Conservation (phyloP, 257 asterid genomes). For the Verbascum thapsus region DNA sequence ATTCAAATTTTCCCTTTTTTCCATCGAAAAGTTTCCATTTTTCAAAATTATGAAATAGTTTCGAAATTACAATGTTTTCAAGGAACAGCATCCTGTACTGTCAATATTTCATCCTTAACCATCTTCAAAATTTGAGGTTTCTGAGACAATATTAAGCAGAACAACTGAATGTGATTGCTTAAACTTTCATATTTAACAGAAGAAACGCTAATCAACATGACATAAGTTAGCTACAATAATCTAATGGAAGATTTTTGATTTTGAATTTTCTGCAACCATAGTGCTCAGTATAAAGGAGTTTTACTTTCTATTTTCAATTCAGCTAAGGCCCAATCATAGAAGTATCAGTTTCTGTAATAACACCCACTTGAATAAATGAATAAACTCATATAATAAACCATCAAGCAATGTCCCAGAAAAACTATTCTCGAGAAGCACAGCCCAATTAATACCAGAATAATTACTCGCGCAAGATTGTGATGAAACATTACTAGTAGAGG, state of each 20-base stretch:
- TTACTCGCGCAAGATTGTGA: too few species aligned
- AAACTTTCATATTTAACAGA: neutral
- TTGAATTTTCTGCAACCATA: too few species aligned
- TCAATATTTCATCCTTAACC: conserved; percentile 44
- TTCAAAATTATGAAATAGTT: too few species aligned
- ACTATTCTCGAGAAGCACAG: too few species aligned
- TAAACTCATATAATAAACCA: neutral
- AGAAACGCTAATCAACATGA: neutral
- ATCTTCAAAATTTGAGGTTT: conserved; percentile 34
- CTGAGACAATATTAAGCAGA: conserved; percentile 20
- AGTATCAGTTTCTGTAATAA: neutral
- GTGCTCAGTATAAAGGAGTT: too few species aligned
- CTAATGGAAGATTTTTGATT: neutral
- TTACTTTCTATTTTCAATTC: neutral
- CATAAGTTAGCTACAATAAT: neutral
- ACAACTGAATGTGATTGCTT: neutral
- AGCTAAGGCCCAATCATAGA: neutral
- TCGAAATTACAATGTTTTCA: too few species aligned
- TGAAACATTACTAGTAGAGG: too few species aligned
- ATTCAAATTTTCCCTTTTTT: too few species aligned
- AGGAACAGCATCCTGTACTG: conserved; percentile 73
- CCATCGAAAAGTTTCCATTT: too few species aligned
- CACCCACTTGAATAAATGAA: neutral
- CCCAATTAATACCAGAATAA: too few species aligned
- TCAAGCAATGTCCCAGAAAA: neutral